phyloP scores from a whole-genome alignment of 495 filamentous ascomycete species.

The Daldinia grandis region DNA sequence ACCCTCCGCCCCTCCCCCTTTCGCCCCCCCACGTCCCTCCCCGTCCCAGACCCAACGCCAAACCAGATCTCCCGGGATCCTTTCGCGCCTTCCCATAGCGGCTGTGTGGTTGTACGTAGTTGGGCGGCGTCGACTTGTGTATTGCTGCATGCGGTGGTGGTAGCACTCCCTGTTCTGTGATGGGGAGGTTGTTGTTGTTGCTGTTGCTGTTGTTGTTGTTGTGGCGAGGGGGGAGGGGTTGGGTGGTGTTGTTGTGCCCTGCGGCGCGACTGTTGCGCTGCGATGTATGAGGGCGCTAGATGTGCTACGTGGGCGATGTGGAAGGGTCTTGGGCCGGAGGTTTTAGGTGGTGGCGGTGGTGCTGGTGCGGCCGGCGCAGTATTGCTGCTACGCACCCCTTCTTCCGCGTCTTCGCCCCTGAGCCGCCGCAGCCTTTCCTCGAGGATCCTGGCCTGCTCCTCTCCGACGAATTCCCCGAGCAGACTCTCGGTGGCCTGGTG shows the following conservation, averaged over 20 bases:
- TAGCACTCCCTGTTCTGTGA: background rate
- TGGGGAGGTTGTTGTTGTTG: background rate
- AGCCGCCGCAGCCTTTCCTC: background rate
- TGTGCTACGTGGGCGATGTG: conserved; percentile 24
- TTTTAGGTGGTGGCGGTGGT: background rate
- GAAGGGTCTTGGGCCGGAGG: background rate
- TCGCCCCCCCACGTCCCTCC: background rate
- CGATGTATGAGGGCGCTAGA: conserved; percentile 10
- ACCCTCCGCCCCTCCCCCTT: background rate
- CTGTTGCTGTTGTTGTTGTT: no score
- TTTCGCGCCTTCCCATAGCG: background rate
- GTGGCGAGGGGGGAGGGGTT: no score
- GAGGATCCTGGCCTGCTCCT: background rate
- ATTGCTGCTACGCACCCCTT: background rate
- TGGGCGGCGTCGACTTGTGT: background rate
- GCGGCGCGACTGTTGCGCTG: background rate
- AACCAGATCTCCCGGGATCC: background rate
- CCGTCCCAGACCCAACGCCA: background rate
- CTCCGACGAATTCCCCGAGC: background rate
- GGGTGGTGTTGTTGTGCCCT: no score
- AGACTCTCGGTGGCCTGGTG: background rate
- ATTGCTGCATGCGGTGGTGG: background rate
- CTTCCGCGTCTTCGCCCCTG: background rate
- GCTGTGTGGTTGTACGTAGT: background rate
- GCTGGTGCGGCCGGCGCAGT: background rate